Percentiles rank a stretch among this genome's conserved stretches.
Conservation (phyloP, 208 protist genomes). For the Lotmaria passim region DNA sequence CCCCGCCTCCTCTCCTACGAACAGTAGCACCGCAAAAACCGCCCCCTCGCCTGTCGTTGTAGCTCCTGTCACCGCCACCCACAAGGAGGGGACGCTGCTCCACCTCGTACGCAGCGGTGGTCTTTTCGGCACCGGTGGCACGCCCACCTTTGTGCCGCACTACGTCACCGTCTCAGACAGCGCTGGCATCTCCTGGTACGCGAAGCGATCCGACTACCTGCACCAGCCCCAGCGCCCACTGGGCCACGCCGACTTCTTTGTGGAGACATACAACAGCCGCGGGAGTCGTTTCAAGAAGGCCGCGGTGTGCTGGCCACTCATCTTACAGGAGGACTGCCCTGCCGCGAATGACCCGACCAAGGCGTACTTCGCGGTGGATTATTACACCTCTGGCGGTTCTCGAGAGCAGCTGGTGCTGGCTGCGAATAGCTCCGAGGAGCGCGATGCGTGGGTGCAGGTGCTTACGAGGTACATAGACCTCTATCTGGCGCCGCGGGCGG, state of each 20-base stretch:
- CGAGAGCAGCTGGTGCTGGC: conserved; percentile 51
- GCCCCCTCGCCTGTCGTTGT: not conserved
- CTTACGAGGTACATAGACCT: conserved; percentile 74
- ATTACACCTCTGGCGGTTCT: conserved; percentile 31
- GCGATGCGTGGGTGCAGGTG: conserved; percentile 66
- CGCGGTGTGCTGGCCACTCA: conserved; percentile 69
- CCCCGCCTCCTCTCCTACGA: conserved; percentile 9
- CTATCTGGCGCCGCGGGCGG: conserved; percentile 54
- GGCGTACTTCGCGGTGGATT: conserved; percentile 71
- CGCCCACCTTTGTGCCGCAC: conserved; percentile 41
- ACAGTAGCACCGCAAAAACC: no score
- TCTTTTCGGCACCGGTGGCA: conserved; percentile 24
- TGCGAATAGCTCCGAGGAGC: conserved; percentile 36
- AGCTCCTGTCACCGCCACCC: conserved; percentile 15
- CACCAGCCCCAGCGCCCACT: conserved; percentile 28
- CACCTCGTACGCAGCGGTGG: conserved; percentile 39
- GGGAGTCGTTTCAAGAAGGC: conserved; percentile 74
- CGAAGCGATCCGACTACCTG: conserved; percentile 27
- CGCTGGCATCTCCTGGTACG: conserved; percentile 58
- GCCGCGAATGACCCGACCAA: conserved; percentile 40
- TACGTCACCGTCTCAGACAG: conserved; percentile 59
- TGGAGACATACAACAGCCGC: conserved; percentile 61
- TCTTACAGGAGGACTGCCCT: conserved; percentile 62
- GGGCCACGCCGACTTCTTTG: conserved; percentile 48
- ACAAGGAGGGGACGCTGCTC: conserved; percentile 53